A percentile compares a stretch with the other conserved stretches of the same genome.
phyloP scores from a whole-genome alignment of 208 protist genomes.

The Crithidia sp. region DNA sequence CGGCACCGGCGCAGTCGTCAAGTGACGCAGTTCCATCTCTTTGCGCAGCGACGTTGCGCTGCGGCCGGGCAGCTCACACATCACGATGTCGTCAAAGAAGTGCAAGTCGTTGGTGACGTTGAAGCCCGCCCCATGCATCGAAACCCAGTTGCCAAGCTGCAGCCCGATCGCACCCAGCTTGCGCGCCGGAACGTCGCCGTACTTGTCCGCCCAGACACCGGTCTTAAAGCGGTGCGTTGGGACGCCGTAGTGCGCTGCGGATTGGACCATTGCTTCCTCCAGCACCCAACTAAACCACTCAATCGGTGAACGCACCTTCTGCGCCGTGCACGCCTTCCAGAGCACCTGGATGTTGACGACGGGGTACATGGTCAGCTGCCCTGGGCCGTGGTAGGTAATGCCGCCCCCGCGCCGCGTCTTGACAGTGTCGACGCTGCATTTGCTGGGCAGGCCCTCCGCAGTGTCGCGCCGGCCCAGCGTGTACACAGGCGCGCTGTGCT shows the following conservation, averaged over 20 bases:
- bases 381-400: constrained; percentile 88
- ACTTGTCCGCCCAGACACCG: constrained; percentile 76
- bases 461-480: constrained; percentile 89
- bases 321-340: constrained; percentile 59
- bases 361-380: constrained; percentile 90
- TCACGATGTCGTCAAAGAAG: constrained; percentile 83
- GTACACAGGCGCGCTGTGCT: constrained; percentile 84
- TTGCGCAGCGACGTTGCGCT: constrained; percentile 64
- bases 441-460: constrained; percentile 47
- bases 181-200: constrained; percentile 20
- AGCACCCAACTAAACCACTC: constrained; percentile 85
- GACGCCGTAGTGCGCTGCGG: constrained; percentile 54
- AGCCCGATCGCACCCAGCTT: constrained; percentile 89
- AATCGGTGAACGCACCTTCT: constrained; percentile 77
- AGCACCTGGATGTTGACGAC: constrained; percentile 78
- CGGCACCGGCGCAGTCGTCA: constrained; percentile 6
- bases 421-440: constrained; percentile 58
- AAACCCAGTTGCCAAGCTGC: constrained; percentile 87
- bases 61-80: constrained; percentile 83
- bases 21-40: constrained; percentile 32
- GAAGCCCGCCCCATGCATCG: constrained; percentile 87
- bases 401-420: constrained; percentile 81
- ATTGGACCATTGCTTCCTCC: constrained; percentile 79
- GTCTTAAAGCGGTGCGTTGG: constrained; percentile 72
- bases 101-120: constrained; percentile 74